These are phyloP conservation scores for Phoma sp. DNA, from an alignment of 2,329 filamentous ascomycete species.

Conservation along the genomic window DNA sequence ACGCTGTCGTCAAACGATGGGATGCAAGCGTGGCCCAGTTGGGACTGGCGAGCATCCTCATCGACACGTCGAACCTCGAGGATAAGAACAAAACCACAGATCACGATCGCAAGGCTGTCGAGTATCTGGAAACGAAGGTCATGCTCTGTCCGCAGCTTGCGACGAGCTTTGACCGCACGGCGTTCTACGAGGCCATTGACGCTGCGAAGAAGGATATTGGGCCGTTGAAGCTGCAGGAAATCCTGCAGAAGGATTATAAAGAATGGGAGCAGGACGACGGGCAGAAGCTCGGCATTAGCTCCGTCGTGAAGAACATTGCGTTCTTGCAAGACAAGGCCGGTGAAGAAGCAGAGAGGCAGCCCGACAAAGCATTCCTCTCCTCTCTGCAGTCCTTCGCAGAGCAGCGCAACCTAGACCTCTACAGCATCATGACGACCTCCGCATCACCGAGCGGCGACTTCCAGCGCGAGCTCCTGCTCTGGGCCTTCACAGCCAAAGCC, in stretches of 20 bases:
- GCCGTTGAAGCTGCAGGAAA: constrained; percentile 65
- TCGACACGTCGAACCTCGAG: constrained; percentile 73
- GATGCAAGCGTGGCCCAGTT: constrained; percentile 70
- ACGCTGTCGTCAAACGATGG: constrained; percentile 47
- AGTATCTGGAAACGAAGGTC: constrained; percentile 65
- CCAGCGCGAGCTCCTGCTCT: constrained; percentile 70
- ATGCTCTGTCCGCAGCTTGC: constrained; percentile 45
- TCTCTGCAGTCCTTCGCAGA: constrained; percentile 60
- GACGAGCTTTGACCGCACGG: constrained; percentile 58
- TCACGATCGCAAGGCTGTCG: constrained; percentile 64
- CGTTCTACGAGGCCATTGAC: constrained; percentile 66
- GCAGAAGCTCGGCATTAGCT: constrained; percentile 70
- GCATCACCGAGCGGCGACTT: constrained; percentile 62
- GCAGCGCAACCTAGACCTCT: constrained; percentile 67
- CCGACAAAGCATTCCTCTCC: constrained; percentile 53
- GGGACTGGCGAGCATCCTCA: constrained; percentile 72
- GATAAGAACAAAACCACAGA: constrained; percentile 67
- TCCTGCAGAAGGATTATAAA: constrained; percentile 85
- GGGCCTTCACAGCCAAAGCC: constrained; percentile 62
- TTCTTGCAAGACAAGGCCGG: constrained; percentile 65
- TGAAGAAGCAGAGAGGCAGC: constrained; percentile 38
- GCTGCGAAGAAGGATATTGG: constrained; percentile 73
- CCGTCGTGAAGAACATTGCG: constrained; percentile 66
- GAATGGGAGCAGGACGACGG: constrained; percentile 64
- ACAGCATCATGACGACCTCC: constrained; percentile 73